Base-by-base conservation (phyloP, 2,329 filamentous ascomycete genomes). In the Botrytis porri region DNA sequence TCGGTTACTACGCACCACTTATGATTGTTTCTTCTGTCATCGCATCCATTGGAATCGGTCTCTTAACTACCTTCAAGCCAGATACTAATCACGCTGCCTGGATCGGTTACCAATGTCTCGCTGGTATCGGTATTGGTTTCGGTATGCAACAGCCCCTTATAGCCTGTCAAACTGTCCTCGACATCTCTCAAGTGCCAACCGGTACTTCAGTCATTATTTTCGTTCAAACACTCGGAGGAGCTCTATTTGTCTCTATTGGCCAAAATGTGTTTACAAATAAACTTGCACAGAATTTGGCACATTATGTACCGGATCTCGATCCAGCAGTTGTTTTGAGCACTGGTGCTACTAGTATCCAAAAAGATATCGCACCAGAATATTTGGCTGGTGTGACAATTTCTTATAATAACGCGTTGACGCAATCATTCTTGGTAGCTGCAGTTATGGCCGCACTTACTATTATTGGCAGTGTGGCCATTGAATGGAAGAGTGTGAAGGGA, bases 321-420 rank as follows among this genome's bases (percentile, higher is more conserved):
- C 78, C 85, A 1, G 72, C 79, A 25, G 75, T 77, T 8, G 84
- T 89, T 57, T 81, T 87, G 72, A 81, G 79, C 12, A 84, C 82
- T 12, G 87, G 87, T 43, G 87, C 86, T n/a, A 93, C 91, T 0
- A 85, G 89, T 64, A 83, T 95, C 35, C 85, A 86, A 74, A 79
- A 82, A 0, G 79, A 83, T 2, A 87, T 93, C 39, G 83, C 86
- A 0, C 75, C 81, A 0, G 77, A 88, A 74, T 87, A 84, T 73
- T 80, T 90, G 7, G 78, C 80, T 2, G 82, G 83, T 0, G 89
- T 94, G 14, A 83, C 90, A 1, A 75, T 83, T 0, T 90, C 89
- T 0, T 91, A 90, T 81, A 90, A 89, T 76, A 75, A 81, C 25
- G 85, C 87, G 0, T 78, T 91, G 32, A 85, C 83, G 6, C 80